Base-by-base conservation (phyloP, 139 green algal genomes). In the Picochlorum sp. region DNA sequence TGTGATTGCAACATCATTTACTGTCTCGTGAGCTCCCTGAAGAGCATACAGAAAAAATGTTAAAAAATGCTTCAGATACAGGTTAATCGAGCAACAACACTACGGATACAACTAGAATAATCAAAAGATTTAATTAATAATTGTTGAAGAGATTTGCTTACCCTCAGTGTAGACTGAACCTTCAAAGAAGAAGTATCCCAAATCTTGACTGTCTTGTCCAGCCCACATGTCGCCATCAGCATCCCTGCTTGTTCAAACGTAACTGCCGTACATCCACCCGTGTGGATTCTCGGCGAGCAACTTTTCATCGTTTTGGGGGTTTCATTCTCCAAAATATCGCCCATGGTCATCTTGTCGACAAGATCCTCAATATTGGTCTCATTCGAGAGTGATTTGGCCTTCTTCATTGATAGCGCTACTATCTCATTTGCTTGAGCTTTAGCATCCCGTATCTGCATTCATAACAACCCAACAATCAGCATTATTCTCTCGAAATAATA, bases 201-300 rank as follows among this genome's bases (percentile, higher is more conserved):
- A 2, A 85, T 35, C 28, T 70, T 63, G 9, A 90, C 82, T 1
- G 55, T 53, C 25, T 72, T 77, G 70, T 90, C 80, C 1, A 70
- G 61, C 2, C 83, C 83, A 40, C 75, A 84, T 22, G 52, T 85
- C 10, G 83, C 83, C 18, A 85, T 61, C 32, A 76, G 55, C 26
- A 53, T 57, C 9, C 81, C 81, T 50, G 56, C 43, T 33, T 47
- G 55, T 31, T 80, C 68, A 33, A 80, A 68, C 16, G 76, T 73
- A 29, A 83, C 57, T 18, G 65, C 68, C 40, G 51, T 75, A 54
- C 68, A 78, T 55, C 73, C 80, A 35, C 76, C 80, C n/a, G 62
- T 61, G 45, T 86, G 79, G 0, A 69, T 63, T 14, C 26, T 32
- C 12, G 63, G 33, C 6, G 72, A 31, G n/a, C 32, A 56, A 36